Evolutionary conservation across 768 basidiomycete genomes (phyloP), one percentile per base, ranked within the genome.

Genomic region (Kwoniella sp.): DNA sequence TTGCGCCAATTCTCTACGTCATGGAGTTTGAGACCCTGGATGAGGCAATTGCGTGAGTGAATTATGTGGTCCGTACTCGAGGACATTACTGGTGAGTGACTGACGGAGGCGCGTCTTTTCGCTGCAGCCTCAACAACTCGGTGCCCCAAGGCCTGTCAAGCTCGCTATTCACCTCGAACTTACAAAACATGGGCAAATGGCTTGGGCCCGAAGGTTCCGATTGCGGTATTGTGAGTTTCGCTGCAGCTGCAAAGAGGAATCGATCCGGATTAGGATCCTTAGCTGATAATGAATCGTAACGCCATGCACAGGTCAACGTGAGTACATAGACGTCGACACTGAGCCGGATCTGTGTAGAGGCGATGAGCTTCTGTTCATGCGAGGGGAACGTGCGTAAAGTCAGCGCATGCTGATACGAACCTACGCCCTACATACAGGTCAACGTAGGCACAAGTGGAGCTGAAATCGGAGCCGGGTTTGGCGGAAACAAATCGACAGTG

Each of bases 191-290:
- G 58, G 92, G 94, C 57, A 90, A 87, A 82, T 96, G 93, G 92
- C 88, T 95, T 69, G 92, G 93, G 13, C 90, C 93, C 45, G 84
- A 85, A 64, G 94, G 94, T 30, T 90, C 89, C 26, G 95, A 97
- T 79, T 84, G 90, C 45, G 95, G 95, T 7, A 96, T 94, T 70
- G 92, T 91, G 78, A 76, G 87, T 83, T 5, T 31, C 58, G 50
- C 29, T 22, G 51, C 58, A 8, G 0, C 11, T 34, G 17, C 11
- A 50, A 28, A 34, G 37, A 23, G 3, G 7, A 29, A 4, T 20
- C 20, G 41, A 9, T 9, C 8, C 15, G 41, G n/a, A n/a, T n/a
- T n/a, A n/a, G n/a, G n/a, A n/a, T n/a, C n/a, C n/a, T 45, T 8
- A 45, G 41, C 41, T 45, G 41, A 52, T 50, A 34, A 11, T 8